Conservation (phyloP, 306 rosid genomes). For the Trichosanthes truncata region DNA sequence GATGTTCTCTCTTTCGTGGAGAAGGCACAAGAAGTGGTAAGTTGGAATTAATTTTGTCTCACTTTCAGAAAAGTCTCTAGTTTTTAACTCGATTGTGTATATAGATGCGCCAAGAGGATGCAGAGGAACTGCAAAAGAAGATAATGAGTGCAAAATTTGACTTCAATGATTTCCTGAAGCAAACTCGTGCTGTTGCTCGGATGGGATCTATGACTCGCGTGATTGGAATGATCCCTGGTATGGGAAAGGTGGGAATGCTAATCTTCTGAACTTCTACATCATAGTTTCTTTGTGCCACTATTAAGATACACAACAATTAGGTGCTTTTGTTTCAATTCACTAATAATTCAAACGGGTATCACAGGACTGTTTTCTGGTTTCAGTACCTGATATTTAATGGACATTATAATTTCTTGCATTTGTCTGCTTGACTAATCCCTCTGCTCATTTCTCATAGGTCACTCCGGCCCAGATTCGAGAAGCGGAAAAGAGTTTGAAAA, state of each 20-base stretch:
- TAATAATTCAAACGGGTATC: not conserved
- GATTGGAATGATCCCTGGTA: constrained; percentile 98
- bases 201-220: constrained; percentile 99
- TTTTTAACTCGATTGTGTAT: constrained; percentile 14
- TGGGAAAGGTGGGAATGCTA: constrained; percentile 62
- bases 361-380: not conserved
- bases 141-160: constrained; percentile 96
- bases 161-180: constrained; percentile 94
- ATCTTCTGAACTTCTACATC: not conserved
- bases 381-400: not conserved
- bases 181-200: constrained; percentile 85
- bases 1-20: constrained; percentile 97
- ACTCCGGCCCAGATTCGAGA: constrained; percentile 98
- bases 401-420: constrained; percentile 11
- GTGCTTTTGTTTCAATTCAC: not conserved
- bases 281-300: not conserved
- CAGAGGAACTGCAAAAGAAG: constrained; percentile 94
- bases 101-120: constrained; percentile 95
- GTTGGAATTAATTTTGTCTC: constrained; percentile 20
- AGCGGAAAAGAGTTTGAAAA: constrained; percentile 80
- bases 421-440: constrained; percentile 3
- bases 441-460: constrained; percentile 38
- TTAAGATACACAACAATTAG: not conserved
- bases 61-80: not conserved
- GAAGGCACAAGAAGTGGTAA: constrained; percentile 96